Percentiles rank a stretch among this genome's conserved stretches.
Evolutionary conservation across 495 filamentous ascomycete species (phyloP).

Genomic region (Echria macrotheca): DNA sequence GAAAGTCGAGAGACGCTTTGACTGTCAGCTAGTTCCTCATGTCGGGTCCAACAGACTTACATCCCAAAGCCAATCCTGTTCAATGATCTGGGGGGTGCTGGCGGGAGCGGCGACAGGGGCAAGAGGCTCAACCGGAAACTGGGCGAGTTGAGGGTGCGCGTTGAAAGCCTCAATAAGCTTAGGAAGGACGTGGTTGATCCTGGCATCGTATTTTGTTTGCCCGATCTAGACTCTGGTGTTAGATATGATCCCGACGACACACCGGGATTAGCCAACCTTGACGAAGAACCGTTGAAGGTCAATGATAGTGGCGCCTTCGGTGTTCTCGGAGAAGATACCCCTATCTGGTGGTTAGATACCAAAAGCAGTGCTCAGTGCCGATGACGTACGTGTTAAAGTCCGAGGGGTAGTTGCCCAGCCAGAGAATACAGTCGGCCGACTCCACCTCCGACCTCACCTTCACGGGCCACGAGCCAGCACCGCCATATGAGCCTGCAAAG

Average conservation of each 20-base stretch:
- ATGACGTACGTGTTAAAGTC: conserved; percentile 26
- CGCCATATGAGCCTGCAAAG: conserved; percentile 30
- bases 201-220: conserved; percentile 22
- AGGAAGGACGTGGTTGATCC: conserved; percentile 27
- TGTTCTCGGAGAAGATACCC: conserved; percentile 33
- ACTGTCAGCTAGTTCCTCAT: conserved; percentile 1
- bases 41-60: background rate
- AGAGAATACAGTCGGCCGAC: conserved; percentile 32
- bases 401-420: conserved; percentile 31
- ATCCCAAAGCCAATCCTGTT: conserved; percentile 37
- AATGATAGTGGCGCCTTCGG: conserved; percentile 22
- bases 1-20: conserved; percentile 24
- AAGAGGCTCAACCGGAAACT: background rate
- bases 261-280: conserved; percentile 14
- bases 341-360: conserved; percentile 13
- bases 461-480: conserved; percentile 19
- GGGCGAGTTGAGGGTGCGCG: conserved; percentile 9
- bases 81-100: conserved; percentile 10
- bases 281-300: conserved; percentile 39
- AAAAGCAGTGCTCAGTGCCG: background rate
- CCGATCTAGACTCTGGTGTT: too few species aligned
- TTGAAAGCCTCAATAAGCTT: conserved; percentile 21
- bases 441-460: conserved; percentile 22
- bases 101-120: background rate
- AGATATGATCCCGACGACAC: too few species aligned